Base-by-base conservation (phyloP, 306 rosid species). In the Lupinus albus region DNA sequence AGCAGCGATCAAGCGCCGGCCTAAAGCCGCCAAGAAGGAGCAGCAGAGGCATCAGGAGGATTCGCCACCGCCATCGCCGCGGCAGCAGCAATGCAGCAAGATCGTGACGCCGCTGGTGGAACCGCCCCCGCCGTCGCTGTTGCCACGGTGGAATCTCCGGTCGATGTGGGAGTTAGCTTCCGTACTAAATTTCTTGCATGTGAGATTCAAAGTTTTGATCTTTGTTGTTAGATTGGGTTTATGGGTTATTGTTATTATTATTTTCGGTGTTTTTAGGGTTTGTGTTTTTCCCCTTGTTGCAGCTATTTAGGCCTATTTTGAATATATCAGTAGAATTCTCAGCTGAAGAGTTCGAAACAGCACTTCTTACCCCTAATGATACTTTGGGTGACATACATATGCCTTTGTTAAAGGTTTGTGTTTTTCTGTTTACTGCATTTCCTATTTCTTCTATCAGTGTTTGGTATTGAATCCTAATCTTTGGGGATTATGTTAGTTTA, bases 101-200 rank as follows among this genome's bases (percentile, higher is more conserved):
- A 84, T 87, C 79, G 84, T 92, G 75, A 92, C 95, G 25, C 73
- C 79, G 75, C 78, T 92, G 39, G 90, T 92, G 73, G 92, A 67
- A n/a, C 83, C 88, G 49, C 97, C 97, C 18, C 41, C 92, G 53
- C 82, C 82, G 8, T 74, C 95, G 50, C 97, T 84, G 77, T 68
- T 92, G 81, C 90, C 92, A n/a, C 92, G 96, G 13, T 84, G 93
- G 87, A 85, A 76, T 18, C 86, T 92, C 50, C 88, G 97, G 63
- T 85, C 92, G 10, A 92, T 86, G 97, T 92, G 97, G 97, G 97
- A 92, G 76, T 72, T 92, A 61, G 88, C 97, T 35, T 85, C 97
- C 14, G 70, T 85, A 51, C 96, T 92, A 74, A 87, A 92, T 85
- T 92, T 92, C 77, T 83, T 92, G 70, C 88, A 92, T 66, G 97